Evolutionary conservation across 352 stramenopile genomes (phyloP).

Genomic region (Pythium biforme): DNA sequence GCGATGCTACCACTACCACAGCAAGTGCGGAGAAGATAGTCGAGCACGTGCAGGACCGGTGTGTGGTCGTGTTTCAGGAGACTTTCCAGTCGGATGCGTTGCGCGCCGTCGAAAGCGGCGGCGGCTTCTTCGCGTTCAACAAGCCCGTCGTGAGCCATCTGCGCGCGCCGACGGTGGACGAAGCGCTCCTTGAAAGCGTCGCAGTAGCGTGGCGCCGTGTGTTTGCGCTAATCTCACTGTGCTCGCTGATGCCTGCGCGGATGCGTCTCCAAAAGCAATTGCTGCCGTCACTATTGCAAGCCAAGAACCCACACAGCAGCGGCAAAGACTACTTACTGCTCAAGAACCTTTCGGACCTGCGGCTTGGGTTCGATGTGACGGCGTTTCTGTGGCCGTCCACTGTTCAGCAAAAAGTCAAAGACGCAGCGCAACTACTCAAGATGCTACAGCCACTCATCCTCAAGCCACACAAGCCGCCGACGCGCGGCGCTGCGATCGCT

Average conservation of each 20-base stretch:
- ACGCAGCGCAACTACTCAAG: slow-evolving; percentile 46
- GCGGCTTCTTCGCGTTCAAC: slow-evolving; percentile 63
- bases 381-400: slow-evolving; percentile 14
- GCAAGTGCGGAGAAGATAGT: slow-evolving; percentile 20
- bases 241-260: slow-evolving; percentile 28
- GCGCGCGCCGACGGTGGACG: slow-evolving; percentile 6
- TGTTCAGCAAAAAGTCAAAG: slow-evolving; percentile 28
- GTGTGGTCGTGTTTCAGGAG: slow-evolving; percentile 49
- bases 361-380: slow-evolving; percentile 34
- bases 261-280: slow-evolving; percentile 45
- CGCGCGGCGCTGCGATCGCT: slow-evolving; percentile 40
- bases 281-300: slow-evolving; percentile 4
- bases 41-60: slow-evolving; percentile 36
- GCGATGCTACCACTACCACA: background rate
- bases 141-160: slow-evolving; percentile 24
- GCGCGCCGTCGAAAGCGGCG: slow-evolving; percentile 27
- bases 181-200: slow-evolving; percentile 23
- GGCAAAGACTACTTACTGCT: slow-evolving; percentile 40
- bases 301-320: slow-evolving; percentile 4
- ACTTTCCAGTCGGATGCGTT: slow-evolving; percentile 39
- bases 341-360: slow-evolving; percentile 38
- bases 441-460: slow-evolving; percentile 43
- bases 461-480: slow-evolving; percentile 50
- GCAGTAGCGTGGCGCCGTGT: slow-evolving; percentile 29
- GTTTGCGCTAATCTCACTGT: slow-evolving; percentile 25